These are phyloP conservation scores for Sarocladium strictum DNA, from an alignment of 2,329 filamentous ascomycete species.

Conservation along the genomic window DNA sequence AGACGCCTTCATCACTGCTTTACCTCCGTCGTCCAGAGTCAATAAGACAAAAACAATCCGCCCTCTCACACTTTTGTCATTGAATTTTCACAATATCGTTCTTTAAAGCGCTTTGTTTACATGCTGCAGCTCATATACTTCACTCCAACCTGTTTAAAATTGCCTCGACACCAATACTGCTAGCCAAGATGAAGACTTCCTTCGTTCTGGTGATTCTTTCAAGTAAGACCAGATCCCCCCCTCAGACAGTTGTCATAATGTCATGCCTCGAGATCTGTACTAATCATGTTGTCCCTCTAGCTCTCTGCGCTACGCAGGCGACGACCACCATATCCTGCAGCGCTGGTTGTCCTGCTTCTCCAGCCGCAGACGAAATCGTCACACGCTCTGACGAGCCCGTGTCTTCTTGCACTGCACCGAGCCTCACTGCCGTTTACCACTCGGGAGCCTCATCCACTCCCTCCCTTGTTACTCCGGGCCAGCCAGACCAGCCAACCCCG, in stretches of 20 bases:
- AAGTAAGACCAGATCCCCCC: not conserved
- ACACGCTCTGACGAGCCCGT: conserved; percentile 6
- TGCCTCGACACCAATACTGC: not conserved
- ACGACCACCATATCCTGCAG: conserved; percentile 3
- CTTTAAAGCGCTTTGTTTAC: no score
- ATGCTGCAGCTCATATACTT: no score
- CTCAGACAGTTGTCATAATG: not conserved
- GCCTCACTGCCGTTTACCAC: not conserved
- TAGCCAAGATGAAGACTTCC: not conserved
- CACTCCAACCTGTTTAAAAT: not conserved
- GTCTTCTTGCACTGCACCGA: not conserved
- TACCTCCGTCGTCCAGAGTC: no score
- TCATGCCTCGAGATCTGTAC: no score
- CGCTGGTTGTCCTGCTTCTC: not conserved
- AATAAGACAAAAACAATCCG: no score
- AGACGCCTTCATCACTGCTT: no score
- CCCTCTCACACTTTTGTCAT: no score
- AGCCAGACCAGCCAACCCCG: not conserved
- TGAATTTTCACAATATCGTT: no score
- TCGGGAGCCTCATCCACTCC: not conserved
- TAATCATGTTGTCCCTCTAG: not conserved
- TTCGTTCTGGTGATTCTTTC: not conserved
- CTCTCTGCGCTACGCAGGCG: not conserved
- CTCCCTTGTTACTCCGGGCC: not conserved
- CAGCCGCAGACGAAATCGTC: conserved; percentile 8